Conservation (phyloP, 768 basidiomycete species). For the Dictyophora rubrovolvata region DNA sequence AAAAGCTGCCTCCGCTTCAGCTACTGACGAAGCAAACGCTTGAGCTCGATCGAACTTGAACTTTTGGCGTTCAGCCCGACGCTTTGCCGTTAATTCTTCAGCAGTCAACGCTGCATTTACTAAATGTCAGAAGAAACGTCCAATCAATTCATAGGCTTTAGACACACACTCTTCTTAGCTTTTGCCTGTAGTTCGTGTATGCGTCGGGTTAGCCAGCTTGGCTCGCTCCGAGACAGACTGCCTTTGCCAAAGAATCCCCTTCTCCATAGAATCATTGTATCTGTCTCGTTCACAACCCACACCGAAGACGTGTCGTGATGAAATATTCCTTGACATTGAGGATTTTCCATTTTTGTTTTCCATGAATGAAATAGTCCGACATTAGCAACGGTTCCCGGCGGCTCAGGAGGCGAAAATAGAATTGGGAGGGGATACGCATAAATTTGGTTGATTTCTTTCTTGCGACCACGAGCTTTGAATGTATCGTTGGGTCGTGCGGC, state of each 20-base stretch:
- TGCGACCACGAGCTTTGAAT: slow-evolving; percentile 42
- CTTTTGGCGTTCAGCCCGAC: slow-evolving; percentile 79
- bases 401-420: slow-evolving; percentile 31
- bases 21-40: slow-evolving; percentile 74
- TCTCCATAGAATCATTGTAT: slow-evolving; percentile 70
- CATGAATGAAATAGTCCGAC: slow-evolving; percentile 40
- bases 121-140: background rate
- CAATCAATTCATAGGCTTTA: slow-evolving; percentile 1
- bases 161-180: slow-evolving; percentile 49
- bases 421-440: slow-evolving; percentile 66
- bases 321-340: slow-evolving; percentile 66
- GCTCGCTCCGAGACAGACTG: slow-evolving; percentile 87
- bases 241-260: slow-evolving; percentile 98
- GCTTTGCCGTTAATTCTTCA: slow-evolving; percentile 83
- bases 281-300: slow-evolving; percentile 60
- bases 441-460: slow-evolving; percentile 54
- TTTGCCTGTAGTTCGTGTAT: slow-evolving; percentile 47
- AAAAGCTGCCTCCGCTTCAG: slow-evolving; percentile 71
- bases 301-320: slow-evolving; percentile 78
- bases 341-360: slow-evolving; percentile 52
- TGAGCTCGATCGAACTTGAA: slow-evolving; percentile 89
- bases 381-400: slow-evolving; percentile 30
- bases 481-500: slow-evolving; percentile 24
- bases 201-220: slow-evolving; percentile 81
- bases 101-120: slow-evolving; percentile 59